Evolutionary conservation across 148 eudicot genomes (phyloP).

Genomic region (Arctostaphylos glauca): DNA sequence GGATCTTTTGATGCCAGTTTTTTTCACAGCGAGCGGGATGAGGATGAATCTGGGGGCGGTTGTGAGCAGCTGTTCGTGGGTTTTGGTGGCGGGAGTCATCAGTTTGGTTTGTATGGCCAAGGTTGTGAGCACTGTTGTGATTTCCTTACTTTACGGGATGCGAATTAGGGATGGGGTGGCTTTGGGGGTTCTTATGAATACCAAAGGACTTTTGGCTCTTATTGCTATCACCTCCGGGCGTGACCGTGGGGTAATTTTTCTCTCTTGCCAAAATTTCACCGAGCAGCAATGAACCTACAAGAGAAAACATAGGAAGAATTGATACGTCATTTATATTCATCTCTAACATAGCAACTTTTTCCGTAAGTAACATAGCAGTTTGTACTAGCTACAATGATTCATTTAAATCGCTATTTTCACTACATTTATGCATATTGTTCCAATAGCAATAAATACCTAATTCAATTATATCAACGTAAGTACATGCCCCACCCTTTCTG

Average conservation of each 20-base stretch:
- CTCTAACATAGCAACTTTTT: no score
- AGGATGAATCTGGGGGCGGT: slow-evolving; percentile 9
- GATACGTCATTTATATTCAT: no score
- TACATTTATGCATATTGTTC: no score
- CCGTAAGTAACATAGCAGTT: no score
- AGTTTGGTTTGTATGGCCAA: slow-evolving; percentile 14
- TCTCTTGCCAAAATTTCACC: background rate
- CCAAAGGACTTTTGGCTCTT: slow-evolving; percentile 23
- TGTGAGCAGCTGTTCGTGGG: background rate
- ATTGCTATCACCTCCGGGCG: slow-evolving; percentile 13
- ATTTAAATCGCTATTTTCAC: no score
- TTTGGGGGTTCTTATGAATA: slow-evolving; percentile 24
- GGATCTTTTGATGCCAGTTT: slow-evolving; percentile 26
- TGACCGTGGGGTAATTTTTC: slow-evolving; percentile 17
- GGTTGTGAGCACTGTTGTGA: slow-evolving; percentile 12
- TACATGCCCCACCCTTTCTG: no score
- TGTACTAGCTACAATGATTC: no score
- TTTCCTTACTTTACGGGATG: slow-evolving; percentile 14
- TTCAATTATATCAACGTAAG: no score
- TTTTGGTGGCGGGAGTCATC: background rate
- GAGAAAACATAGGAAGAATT: no score
- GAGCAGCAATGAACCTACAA: background rate
- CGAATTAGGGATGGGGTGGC: slow-evolving; percentile 18
- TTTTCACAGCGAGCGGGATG: slow-evolving; percentile 14
- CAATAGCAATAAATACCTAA: no score